Conservation (phyloP, 2,329 filamentous ascomycete genomes). For the Phoma herbarum region DNA sequence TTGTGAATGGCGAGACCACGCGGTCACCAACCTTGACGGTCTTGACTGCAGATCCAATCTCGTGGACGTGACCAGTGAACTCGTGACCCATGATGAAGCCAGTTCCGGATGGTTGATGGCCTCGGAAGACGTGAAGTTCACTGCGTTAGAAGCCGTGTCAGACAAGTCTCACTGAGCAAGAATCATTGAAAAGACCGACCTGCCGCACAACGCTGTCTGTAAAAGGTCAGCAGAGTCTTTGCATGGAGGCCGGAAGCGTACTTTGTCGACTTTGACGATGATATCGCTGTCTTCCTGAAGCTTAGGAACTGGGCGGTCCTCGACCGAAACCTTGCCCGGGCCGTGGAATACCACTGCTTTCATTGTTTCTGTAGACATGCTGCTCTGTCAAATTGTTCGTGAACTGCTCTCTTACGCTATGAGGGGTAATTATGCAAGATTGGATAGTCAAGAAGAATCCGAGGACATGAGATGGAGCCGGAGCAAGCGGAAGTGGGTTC, state of each 20-base stretch:
- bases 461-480: neutral
- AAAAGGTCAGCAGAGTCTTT: constrained; percentile 18
- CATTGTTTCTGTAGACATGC: constrained; percentile 65
- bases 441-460: neutral
- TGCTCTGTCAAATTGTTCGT: neutral
- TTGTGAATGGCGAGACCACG: constrained; percentile 83
- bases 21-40: constrained; percentile 77
- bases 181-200: constrained; percentile 60
- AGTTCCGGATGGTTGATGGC: constrained; percentile 74
- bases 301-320: constrained; percentile 80
- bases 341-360: constrained; percentile 89
- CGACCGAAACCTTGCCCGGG: constrained; percentile 75
- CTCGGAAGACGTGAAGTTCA: constrained; percentile 87
- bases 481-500: constrained; percentile 8
- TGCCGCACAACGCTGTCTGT: constrained; percentile 82
- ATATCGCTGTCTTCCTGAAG: constrained; percentile 77
- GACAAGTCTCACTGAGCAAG: neutral
- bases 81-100: constrained; percentile 82
- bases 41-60: constrained; percentile 72
- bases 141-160: constrained; percentile 56
- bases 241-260: constrained; percentile 8
- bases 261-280: constrained; percentile 80
- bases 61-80: constrained; percentile 79
- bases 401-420: neutral
- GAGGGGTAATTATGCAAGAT: neutral